These are phyloP conservation scores for Yamadazyma sp. DNA, from an alignment of 805 yeast species.

Conservation along the genomic window DNA sequence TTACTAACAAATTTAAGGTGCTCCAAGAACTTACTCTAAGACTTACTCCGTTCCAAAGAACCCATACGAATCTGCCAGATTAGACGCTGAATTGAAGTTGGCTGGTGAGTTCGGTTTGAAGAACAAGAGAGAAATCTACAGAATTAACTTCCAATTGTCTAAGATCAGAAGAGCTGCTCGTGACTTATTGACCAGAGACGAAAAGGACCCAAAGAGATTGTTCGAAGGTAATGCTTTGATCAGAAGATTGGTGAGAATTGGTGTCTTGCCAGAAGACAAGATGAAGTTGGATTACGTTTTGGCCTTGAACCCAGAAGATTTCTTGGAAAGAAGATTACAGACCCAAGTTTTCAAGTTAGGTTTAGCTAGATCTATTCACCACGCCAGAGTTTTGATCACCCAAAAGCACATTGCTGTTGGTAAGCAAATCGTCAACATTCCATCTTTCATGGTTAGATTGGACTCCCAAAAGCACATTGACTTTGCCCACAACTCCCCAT, in stretches of 20 bases:
- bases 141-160: slow-evolving; percentile 98
- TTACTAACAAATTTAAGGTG: slow-evolving; percentile 58
- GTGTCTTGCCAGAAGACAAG: slow-evolving; percentile 98
- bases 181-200: slow-evolving; percentile 99
- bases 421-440: slow-evolving; percentile 97
- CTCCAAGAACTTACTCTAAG: slow-evolving; percentile 99
- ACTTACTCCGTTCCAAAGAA: slow-evolving; percentile 99
- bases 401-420: slow-evolving; percentile 99
- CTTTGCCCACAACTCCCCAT: slow-evolving; percentile 98
- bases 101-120: slow-evolving; percentile 99
- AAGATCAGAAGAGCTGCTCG: slow-evolving; percentile 99
- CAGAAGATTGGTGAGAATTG: slow-evolving; percentile 98
- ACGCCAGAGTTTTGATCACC: slow-evolving; percentile 97
- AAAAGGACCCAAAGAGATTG: slow-evolving; percentile 99
- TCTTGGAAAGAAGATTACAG: slow-evolving; percentile 99
- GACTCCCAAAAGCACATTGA: slow-evolving; percentile 99
- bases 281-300: slow-evolving; percentile 99
- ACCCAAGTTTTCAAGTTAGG: slow-evolving; percentile 99
- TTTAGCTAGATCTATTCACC: slow-evolving; percentile 99
- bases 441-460: slow-evolving; percentile 99
- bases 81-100: slow-evolving; percentile 98
- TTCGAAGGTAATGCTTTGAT: slow-evolving; percentile 99
- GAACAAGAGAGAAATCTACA: slow-evolving; percentile 99
- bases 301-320: slow-evolving; percentile 97
- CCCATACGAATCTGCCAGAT: slow-evolving; percentile 99